These are phyloP conservation scores for Kodamaea kaohsiungensis DNA, from an alignment of 805 yeast species.

Conservation along the genomic window DNA sequence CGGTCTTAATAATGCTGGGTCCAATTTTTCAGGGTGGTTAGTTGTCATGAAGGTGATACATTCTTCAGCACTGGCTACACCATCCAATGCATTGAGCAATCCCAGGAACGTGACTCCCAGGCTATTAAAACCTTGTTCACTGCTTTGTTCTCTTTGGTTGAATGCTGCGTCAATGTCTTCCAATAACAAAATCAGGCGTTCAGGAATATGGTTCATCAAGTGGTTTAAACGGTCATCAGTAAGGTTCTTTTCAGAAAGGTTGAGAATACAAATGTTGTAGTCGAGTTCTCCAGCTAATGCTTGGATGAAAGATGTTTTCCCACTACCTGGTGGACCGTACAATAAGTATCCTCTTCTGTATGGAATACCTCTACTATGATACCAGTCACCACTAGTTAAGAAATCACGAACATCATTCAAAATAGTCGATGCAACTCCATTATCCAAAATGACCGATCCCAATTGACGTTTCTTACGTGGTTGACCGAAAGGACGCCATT, in stretches of 20 bases:
- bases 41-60: slow-evolving; percentile 97
- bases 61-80: slow-evolving; percentile 97
- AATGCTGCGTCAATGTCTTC: slow-evolving; percentile 98
- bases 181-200: slow-evolving; percentile 75
- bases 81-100: slow-evolving; percentile 88
- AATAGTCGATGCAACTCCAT: slow-evolving; percentile 66
- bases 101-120: slow-evolving; percentile 97
- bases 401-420: slow-evolving; percentile 78
- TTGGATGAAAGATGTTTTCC: slow-evolving; percentile 93
- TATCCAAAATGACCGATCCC: slow-evolving; percentile 83
- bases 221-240: slow-evolving; percentile 95
- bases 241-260: slow-evolving; percentile 83
- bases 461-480: slow-evolving; percentile 85
- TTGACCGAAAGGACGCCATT: slow-evolving; percentile 97
- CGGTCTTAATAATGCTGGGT: slow-evolving; percentile 91
- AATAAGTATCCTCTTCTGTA: slow-evolving; percentile 91
- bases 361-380: slow-evolving; percentile 94
- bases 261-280: slow-evolving; percentile 91
- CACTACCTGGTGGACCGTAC: slow-evolving; percentile 98
- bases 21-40: slow-evolving; percentile 91
- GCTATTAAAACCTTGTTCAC: slow-evolving; percentile 67
- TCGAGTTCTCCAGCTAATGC: slow-evolving; percentile 96
- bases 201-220: slow-evolving; percentile 94
- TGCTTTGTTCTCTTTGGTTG: slow-evolving; percentile 71
- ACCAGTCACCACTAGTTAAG: slow-evolving; percentile 82